phyloP scores from a whole-genome alignment of 1,139 yeast genomes.

The Torulaspora pretoriensis region DNA sequence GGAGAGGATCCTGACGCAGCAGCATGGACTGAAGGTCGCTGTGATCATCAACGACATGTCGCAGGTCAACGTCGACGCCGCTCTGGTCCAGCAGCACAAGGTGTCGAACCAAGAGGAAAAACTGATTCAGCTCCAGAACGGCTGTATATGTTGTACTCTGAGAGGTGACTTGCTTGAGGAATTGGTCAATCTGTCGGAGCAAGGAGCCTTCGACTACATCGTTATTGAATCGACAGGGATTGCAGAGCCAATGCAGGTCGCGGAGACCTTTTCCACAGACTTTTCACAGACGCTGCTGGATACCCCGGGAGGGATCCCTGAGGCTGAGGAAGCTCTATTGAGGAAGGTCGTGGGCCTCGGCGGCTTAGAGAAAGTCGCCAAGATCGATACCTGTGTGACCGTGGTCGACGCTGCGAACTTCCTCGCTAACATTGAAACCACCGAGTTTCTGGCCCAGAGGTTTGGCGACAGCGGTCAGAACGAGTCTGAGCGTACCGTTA shows the following conservation, averaged over 20 bases:
- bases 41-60: conserved; percentile 45
- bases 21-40: conserved; percentile 43
- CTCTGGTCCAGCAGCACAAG: conserved; percentile 40
- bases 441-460: conserved; percentile 42
- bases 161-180: conserved; percentile 46
- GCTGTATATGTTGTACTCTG: conserved; percentile 47
- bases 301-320: conserved; percentile 22
- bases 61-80: conserved; percentile 42
- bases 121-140: conserved; percentile 45
- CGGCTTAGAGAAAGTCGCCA: conserved; percentile 41
- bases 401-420: conserved; percentile 45
- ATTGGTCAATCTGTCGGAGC: conserved; percentile 38
- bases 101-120: conserved; percentile 43
- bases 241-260: conserved; percentile 49
- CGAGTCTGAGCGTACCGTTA: conserved; percentile 43
- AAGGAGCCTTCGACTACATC: conserved; percentile 41
- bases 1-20: conserved; percentile 40
- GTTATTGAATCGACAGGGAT: conserved; percentile 47
- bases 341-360: conserved; percentile 39
- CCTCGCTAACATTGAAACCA: conserved; percentile 41
- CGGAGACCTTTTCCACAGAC: conserved; percentile 46
- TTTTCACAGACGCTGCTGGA: conserved; percentile 37
- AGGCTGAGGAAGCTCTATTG: conserved; percentile 34
- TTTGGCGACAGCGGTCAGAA: conserved; percentile 41
- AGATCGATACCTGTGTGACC: conserved; percentile 46